Evolutionary conservation across 2,329 filamentous ascomycete species (phyloP).

Genomic region (Ceratocystis eucalypticola): DNA sequence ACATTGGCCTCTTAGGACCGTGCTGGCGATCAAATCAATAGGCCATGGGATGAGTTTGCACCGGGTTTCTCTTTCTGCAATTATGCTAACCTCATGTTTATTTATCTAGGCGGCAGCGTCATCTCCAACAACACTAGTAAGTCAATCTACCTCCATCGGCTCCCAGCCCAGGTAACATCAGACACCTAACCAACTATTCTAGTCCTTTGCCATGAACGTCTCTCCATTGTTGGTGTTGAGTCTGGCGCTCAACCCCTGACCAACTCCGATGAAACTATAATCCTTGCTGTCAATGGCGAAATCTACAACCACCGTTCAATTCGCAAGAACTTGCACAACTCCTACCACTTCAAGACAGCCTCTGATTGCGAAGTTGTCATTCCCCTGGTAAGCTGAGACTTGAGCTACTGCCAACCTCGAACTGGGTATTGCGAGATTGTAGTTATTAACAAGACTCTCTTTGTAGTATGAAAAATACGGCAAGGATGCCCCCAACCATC

Average conservation of each 20-base stretch:
- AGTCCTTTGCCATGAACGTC: conserved; percentile 93
- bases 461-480: conserved; percentile 78
- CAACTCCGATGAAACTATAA: conserved; percentile 76
- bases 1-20: neutral
- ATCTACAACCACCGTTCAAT: conserved; percentile 99
- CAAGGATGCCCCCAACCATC: conserved; percentile 77
- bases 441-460: neutral
- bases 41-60: neutral
- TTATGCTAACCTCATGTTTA: conserved; percentile 25
- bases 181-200: neutral
- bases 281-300: conserved; percentile 95
- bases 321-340: conserved; percentile 68
- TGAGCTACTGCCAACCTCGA: neutral
- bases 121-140: conserved; percentile 83
- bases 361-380: conserved; percentile 99
- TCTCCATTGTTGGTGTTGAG: conserved; percentile 95
- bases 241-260: conserved; percentile 90
- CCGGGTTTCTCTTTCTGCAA: neutral
- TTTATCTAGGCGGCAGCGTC: conserved; percentile 61
- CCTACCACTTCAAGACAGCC: conserved; percentile 95
- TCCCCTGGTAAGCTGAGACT: conserved; percentile 56
- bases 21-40: neutral
- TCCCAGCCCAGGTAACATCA: too few species aligned
- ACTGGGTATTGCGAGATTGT: neutral
- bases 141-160: conserved; percentile 23